Conservation (phyloP, 2,329 filamentous ascomycete species). For the Cordyceps pruinosa region DNA sequence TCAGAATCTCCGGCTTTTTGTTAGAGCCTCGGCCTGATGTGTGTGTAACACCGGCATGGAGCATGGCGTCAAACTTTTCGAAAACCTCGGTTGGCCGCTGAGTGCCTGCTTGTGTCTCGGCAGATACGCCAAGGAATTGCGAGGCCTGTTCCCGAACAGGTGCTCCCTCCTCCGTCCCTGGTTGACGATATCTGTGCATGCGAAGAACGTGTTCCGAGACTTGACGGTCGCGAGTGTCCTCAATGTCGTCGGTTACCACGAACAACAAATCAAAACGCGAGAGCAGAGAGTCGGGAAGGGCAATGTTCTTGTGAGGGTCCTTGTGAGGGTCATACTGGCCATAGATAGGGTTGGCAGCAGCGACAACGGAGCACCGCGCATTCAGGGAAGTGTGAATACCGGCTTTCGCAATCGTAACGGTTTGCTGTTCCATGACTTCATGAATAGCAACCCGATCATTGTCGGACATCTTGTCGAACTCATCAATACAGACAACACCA, state of each 20-base stretch:
- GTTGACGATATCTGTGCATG: slow-evolving; percentile 92
- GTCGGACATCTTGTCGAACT: slow-evolving; percentile 99
- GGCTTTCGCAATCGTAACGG: slow-evolving; percentile 96
- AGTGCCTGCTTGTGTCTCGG: slow-evolving; percentile 68
- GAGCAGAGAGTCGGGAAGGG: slow-evolving; percentile 87
- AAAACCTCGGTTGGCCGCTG: slow-evolving; percentile 79
- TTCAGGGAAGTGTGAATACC: slow-evolving; percentile 97
- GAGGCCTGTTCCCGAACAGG: slow-evolving; percentile 82
- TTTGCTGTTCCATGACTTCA: slow-evolving; percentile 99
- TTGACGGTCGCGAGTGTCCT: slow-evolving; percentile 82
- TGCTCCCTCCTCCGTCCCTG: slow-evolving; percentile 87
- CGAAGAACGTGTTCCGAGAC: slow-evolving; percentile 94
- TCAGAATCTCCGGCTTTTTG: slow-evolving; percentile 79
- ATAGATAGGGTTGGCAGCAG: slow-evolving; percentile 94
- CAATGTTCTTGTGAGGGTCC: slow-evolving; percentile 97
- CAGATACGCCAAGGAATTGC: slow-evolving; percentile 80
- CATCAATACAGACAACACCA: slow-evolving; percentile 96
- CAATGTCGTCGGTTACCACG: slow-evolving; percentile 96
- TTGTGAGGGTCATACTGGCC: slow-evolving; percentile 98
- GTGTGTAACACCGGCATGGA: slow-evolving; percentile 82
- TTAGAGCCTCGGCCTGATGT: slow-evolving; percentile 66
- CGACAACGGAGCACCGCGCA: slow-evolving; percentile 91
- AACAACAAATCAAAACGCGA: slow-evolving; percentile 98
- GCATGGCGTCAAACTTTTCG: slow-evolving; percentile 93
- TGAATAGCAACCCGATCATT: slow-evolving; percentile 97